Base-by-base conservation (phyloP, 768 basidiomycete genomes). In the Lactarius pseudohatsudake region DNA sequence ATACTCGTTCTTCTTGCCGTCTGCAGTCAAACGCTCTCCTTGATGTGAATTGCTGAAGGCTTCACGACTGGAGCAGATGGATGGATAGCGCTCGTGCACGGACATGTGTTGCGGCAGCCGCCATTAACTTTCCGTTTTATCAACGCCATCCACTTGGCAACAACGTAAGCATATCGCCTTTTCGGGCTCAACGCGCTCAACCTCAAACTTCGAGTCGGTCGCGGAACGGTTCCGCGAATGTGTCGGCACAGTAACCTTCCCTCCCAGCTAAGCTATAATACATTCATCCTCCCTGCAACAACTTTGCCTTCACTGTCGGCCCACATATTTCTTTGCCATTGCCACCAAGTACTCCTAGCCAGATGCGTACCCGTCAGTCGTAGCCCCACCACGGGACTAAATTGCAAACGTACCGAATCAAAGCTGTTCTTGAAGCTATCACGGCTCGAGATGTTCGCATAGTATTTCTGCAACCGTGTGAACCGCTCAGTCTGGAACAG, bases 381-480 rank as follows among this genome's bases (percentile, higher is more conserved):
- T 4, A 11, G 10, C 9, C 45, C 45, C 6, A 18, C 16, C 5
- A 11, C 45, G 20, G 4, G 45, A 47, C 8, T 22, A 47, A n/a
- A 15, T 11, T 1, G 10, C 45, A n/a, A 10, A 76, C 82, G 26
- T 70, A 84, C 85, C 71, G 75, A 72, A 62, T 84, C 74, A 64
- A 83, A 86, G 0, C 84, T 88, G 40, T 77, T 75, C 70, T 80
- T 79, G 72, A 81, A 81, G 70, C 85, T 87, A 26, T 80, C 77
- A 69, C 87, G 78, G 13, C 74, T 79, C 70, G 81, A 77, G 40
- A 86, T 61, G 34, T 79, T 80, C 4, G 73, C 73, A 30, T 75
- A 77, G 64, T 86, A 88, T 61, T 78, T 76, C 41, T 76, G 75
- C 62, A 84, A 79, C 60, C 81, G 79, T 20, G 74, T 79, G 64